phyloP scores from a whole-genome alignment of 331 rosid species.

The Pyrus hybrid region DNA sequence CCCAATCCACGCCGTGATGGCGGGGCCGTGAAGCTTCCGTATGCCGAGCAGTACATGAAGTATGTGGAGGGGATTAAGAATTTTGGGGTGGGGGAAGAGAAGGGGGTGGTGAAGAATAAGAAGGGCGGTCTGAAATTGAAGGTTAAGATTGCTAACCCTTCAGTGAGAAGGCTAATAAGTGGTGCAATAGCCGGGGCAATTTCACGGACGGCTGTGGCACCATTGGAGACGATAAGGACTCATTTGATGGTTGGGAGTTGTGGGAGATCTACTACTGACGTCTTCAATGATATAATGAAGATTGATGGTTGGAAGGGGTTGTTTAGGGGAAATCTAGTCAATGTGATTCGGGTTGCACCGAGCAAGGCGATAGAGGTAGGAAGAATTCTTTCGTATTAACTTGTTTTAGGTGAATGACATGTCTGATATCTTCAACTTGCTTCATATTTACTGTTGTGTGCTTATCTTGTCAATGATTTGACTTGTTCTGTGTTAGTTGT shows the following conservation, averaged over 20 bases:
- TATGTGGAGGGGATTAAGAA: conserved; percentile 48
- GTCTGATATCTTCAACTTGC: background rate
- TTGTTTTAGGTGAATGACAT: background rate
- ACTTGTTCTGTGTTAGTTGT: background rate
- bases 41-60: conserved; percentile 44
- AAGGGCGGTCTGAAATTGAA: conserved; percentile 47
- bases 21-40: conserved; percentile 51
- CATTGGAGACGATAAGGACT: conserved; percentile 95
- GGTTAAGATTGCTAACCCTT: conserved; percentile 70
- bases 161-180: conserved; percentile 73
- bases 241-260: conserved; percentile 94
- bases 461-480: background rate
- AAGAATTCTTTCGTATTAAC: background rate
- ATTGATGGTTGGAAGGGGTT: conserved; percentile 95
- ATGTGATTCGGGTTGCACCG: conserved; percentile 96
- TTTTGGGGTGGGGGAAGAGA: conserved; percentile 33
- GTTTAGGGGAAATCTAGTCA: conserved; percentile 89
- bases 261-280: conserved; percentile 67
- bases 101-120: conserved; percentile 36
- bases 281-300: conserved; percentile 65
- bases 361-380: conserved; percentile 98
- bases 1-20: conserved; percentile 37
- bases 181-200: conserved; percentile 95
- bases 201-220: conserved; percentile 93
- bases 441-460: background rate